Conservation (phyloP, 306 rosid genomes). For the Vachellia collinsii region DNA sequence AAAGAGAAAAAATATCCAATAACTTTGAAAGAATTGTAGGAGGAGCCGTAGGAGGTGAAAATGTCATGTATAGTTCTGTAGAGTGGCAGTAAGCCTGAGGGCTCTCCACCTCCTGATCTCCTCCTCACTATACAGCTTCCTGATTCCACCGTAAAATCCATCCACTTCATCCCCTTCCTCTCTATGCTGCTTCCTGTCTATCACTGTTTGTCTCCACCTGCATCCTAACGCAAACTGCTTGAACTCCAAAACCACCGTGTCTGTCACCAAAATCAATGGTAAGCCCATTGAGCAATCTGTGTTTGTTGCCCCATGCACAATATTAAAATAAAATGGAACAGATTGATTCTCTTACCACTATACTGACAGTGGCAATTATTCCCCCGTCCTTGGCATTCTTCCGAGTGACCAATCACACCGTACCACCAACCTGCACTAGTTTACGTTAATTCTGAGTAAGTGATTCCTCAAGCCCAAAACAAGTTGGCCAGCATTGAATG, state of each 20-base stretch:
- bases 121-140: slow-evolving; percentile 51
- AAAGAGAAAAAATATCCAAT: too few relatives aligned
- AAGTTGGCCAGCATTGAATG: background rate
- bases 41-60: too few relatives aligned
- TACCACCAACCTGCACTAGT: slow-evolving; percentile 67
- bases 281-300: too few relatives aligned
- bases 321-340: slow-evolving; percentile 4
- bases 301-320: background rate
- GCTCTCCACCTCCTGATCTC: slow-evolving; percentile 60
- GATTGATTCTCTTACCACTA: slow-evolving; percentile 48
- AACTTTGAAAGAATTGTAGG: too few relatives aligned
- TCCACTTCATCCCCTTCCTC: slow-evolving; percentile 57
- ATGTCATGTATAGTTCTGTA: too few relatives aligned
- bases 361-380: slow-evolving; percentile 50
- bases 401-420: slow-evolving; percentile 60
- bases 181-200: slow-evolving; percentile 49
- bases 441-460: background rate
- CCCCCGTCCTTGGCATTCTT: slow-evolving; percentile 42
- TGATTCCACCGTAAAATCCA: slow-evolving; percentile 67
- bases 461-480: background rate
- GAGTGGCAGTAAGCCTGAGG: too few relatives aligned
- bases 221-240: slow-evolving; percentile 54
- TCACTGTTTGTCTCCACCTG: slow-evolving; percentile 53
- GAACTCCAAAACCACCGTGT: slow-evolving; percentile 58
- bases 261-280: slow-evolving; percentile 31